Conservation (phyloP, 2,329 filamentous ascomycete species). For the Aaosphaeria pasadenensis region DNA sequence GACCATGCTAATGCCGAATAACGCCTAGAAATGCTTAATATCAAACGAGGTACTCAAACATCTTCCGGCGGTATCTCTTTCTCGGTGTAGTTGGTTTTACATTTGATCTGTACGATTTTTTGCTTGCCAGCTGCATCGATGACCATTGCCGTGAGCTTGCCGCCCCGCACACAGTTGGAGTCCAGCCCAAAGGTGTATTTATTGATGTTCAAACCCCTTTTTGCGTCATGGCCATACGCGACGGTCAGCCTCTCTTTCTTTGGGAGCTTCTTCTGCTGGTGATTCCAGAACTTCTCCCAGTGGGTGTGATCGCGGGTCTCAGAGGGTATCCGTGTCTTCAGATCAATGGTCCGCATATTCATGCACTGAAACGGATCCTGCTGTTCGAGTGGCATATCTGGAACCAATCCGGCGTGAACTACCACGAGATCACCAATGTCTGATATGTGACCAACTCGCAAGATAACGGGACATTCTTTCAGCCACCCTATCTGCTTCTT, state of each 20-base stretch:
- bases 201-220: slow-evolving; percentile 63
- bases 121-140: slow-evolving; percentile 55
- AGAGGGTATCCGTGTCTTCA: slow-evolving; percentile 58
- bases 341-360: slow-evolving; percentile 83
- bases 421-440: slow-evolving; percentile 65
- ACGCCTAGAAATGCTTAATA: no score
- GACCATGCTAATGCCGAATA: no score
- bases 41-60: not conserved
- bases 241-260: slow-evolving; percentile 58
- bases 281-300: slow-evolving; percentile 65
- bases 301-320: slow-evolving; percentile 53
- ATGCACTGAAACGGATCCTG: slow-evolving; percentile 81
- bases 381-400: slow-evolving; percentile 64
- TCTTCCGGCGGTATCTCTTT: not conserved
- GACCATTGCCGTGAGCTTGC: slow-evolving; percentile 72
- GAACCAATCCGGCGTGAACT: slow-evolving; percentile 83
- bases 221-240: slow-evolving; percentile 84
- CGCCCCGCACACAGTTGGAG: slow-evolving; percentile 75
- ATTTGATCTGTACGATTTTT: slow-evolving; percentile 38
- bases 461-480: slow-evolving; percentile 69
- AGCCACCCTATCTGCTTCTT: slow-evolving; percentile 68
- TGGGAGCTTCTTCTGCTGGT: slow-evolving; percentile 31
- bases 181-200: slow-evolving; percentile 82
- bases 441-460: slow-evolving; percentile 64
- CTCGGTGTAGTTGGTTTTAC: slow-evolving; percentile 29